Evolutionary conservation across 2,329 filamentous ascomycete species (phyloP).

Genomic region (Fusarium virguliforme): DNA sequence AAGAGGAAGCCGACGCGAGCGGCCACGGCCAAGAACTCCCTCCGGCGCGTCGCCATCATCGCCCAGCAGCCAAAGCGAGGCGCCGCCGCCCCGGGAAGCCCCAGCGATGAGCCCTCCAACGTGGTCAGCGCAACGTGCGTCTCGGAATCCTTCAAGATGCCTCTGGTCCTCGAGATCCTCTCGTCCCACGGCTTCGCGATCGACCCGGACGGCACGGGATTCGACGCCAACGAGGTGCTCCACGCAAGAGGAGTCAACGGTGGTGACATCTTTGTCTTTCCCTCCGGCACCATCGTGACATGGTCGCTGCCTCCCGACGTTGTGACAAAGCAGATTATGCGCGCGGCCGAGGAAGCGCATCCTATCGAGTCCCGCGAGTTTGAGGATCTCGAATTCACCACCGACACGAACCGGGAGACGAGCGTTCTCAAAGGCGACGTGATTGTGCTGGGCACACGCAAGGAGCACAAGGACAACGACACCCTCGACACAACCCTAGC

Average conservation of each 20-base stretch:
- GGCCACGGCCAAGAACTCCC: conserved; percentile 76
- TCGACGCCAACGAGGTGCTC: conserved; percentile 74
- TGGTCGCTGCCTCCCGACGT: conserved; percentile 89
- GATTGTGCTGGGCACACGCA: conserved; percentile 87
- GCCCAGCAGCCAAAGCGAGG: conserved; percentile 75
- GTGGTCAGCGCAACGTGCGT: conserved; percentile 74
- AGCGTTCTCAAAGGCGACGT: conserved; percentile 89
- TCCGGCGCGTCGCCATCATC: conserved; percentile 88
- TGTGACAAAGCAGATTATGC: conserved; percentile 80
- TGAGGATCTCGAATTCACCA: conserved; percentile 90
- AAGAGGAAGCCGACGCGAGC: conserved; percentile 66
- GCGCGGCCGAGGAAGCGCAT: conserved; percentile 84
- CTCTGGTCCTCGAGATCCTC: conserved; percentile 70
- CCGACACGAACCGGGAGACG: conserved; percentile 80
- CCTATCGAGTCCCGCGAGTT: conserved; percentile 79
- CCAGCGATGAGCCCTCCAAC: conserved; percentile 59
- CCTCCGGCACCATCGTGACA: conserved; percentile 91
- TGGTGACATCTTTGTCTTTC: conserved; percentile 96
- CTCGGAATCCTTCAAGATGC: conserved; percentile 77
- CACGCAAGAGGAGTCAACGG: conserved; percentile 74
- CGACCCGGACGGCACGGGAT: conserved; percentile 74
- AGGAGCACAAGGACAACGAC: conserved; percentile 63
- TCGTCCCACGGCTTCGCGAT: conserved; percentile 73
- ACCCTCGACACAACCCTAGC: conserved; percentile 78
- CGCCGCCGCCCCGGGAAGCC: conserved; percentile 45